phyloP scores from a whole-genome alignment of 2,329 filamentous ascomycete species.

The Scytalidium sp. region DNA sequence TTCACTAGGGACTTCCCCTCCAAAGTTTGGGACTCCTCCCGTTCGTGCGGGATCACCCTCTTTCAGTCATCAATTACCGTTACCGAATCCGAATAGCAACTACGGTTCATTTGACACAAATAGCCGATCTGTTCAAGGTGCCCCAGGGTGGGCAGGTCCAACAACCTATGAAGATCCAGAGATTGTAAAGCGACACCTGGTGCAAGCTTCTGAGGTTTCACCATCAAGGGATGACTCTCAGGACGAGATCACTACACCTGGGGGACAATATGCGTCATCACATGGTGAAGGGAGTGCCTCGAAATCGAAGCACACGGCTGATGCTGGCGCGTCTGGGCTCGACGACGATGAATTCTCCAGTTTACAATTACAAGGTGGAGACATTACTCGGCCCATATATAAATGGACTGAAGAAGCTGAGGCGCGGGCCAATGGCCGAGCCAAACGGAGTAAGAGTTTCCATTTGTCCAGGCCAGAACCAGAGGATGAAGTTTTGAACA shows the following conservation, averaged over 20 bases:
- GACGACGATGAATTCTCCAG: constrained; percentile 89
- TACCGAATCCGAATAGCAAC: constrained; percentile 58
- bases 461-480: constrained; percentile 72
- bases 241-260: constrained; percentile 16
- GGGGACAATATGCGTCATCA: constrained; percentile 32
- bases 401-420: constrained; percentile 92
- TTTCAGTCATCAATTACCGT: constrained; percentile 34
- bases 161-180: constrained; percentile 83
- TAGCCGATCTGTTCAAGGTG: constrained; percentile 42
- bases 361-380: constrained; percentile 86
- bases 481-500: constrained; percentile 77
- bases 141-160: constrained; percentile 40
- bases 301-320: constrained; percentile 26
- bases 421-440: constrained; percentile 55
- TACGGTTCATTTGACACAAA: constrained; percentile 84
- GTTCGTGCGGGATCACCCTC: constrained; percentile 56
- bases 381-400: constrained; percentile 93
- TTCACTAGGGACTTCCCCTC: constrained; percentile 67
- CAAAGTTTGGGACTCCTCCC: constrained; percentile 66
- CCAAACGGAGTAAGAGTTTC: constrained; percentile 86
- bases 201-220: constrained; percentile 61
- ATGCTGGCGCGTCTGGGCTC: constrained; percentile 30
- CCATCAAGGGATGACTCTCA: constrained; percentile 12
- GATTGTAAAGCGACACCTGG: constrained; percentile 84
- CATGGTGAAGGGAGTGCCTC: constrained; percentile 30